Conservation (phyloP, 1,139 yeast genomes). For the Hansenula anomala region DNA sequence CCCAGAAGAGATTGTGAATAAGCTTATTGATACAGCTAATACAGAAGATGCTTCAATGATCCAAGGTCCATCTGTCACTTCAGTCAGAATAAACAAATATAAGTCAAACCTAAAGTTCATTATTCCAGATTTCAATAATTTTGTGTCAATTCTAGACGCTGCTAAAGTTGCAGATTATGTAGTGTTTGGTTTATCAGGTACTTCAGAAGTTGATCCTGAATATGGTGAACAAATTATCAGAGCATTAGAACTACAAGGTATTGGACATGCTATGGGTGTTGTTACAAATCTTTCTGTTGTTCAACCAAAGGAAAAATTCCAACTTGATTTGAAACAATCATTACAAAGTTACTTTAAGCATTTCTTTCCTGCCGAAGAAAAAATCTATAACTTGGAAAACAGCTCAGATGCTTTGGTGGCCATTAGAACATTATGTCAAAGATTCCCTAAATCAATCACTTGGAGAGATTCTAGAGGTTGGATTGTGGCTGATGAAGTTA, state of each 20-base stretch:
- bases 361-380: constrained; percentile 86
- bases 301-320: constrained; percentile 73
- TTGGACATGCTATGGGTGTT: constrained; percentile 76
- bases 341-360: constrained; percentile 78
- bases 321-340: constrained; percentile 73
- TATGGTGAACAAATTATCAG: constrained; percentile 88
- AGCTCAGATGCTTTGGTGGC: constrained; percentile 67
- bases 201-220: constrained; percentile 69
- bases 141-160: constrained; percentile 74
- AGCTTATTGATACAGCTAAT: constrained; percentile 39
- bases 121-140: constrained; percentile 64
- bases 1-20: constrained; percentile 51
- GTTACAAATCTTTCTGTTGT: constrained; percentile 64
- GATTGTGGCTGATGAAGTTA: constrained; percentile 64
- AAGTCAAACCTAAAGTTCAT: constrained; percentile 73
- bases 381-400: constrained; percentile 65
- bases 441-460: constrained; percentile 73
- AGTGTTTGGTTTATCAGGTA: constrained; percentile 79
- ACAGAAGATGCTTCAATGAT: constrained; percentile 28
- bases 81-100: constrained; percentile 55
- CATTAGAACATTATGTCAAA: constrained; percentile 74
- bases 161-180: constrained; percentile 89
- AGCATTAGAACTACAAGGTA: constrained; percentile 89
- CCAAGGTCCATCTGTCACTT: constrained; percentile 44
- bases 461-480: constrained; percentile 96